These are phyloP conservation scores for Boletus tomentosulus DNA, from an alignment of 768 basidiomycete genomes.

Conservation along the genomic window DNA sequence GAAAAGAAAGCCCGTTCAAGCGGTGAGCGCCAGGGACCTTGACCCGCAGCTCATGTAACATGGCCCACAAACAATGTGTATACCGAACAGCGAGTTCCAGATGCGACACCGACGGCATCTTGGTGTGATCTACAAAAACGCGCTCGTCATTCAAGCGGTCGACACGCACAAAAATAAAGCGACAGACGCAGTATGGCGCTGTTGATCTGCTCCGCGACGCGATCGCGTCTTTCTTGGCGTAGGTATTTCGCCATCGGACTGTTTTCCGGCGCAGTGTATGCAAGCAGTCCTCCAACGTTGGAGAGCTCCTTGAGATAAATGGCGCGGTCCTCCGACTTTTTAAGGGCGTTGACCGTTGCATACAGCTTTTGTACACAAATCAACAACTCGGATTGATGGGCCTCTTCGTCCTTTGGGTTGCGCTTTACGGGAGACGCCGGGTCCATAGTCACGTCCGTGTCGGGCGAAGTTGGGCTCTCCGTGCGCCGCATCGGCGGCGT, in stretches of 20 bases:
- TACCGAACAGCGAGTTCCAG: conserved; percentile 66
- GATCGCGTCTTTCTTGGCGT: conserved; percentile 69
- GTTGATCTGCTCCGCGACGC: conserved; percentile 85
- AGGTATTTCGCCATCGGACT: conserved; percentile 76
- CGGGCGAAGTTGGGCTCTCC: conserved; percentile 5
- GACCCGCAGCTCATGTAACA: conserved; percentile 46
- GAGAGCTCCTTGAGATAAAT: conserved; percentile 67
- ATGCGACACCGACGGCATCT: conserved; percentile 50
- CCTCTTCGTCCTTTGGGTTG: conserved; percentile 33
- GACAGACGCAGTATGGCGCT: conserved; percentile 77
- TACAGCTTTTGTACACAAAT: conserved; percentile 64
- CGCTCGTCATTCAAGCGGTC: conserved; percentile 1
- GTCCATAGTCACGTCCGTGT: conserved; percentile 7
- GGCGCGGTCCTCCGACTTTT: conserved; percentile 49
- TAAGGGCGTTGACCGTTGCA: conserved; percentile 53
- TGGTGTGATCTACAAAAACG: conserved; percentile 42
- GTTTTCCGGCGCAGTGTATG: conserved; percentile 76
- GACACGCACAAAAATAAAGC: background rate
- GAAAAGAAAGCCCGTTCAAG: conserved; percentile 44
- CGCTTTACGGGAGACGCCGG: conserved; percentile 7
- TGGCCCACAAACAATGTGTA: conserved; percentile 57
- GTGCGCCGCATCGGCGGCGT: conserved; percentile 17
- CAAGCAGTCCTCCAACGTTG: conserved; percentile 73
- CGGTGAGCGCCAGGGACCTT: conserved; percentile 39
- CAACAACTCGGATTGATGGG: conserved; percentile 46